These are phyloP conservation scores for Ramaria rubella DNA, from an alignment of 768 basidiomycete species.

Conservation along the genomic window DNA sequence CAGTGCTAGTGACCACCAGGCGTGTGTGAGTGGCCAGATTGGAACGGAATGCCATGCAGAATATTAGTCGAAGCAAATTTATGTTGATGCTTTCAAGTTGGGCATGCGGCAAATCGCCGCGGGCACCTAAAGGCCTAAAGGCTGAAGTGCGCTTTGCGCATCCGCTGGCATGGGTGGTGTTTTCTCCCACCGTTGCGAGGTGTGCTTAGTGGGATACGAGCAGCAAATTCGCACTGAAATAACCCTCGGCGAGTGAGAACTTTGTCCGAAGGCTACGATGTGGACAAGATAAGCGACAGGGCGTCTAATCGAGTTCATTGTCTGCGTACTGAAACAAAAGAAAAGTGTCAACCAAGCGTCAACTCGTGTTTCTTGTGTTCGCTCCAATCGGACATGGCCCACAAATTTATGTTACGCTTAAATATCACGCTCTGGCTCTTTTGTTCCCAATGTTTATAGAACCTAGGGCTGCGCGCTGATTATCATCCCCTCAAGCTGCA, in stretches of 20 bases:
- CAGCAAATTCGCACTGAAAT: too few relatives aligned
- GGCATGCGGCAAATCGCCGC: too few relatives aligned
- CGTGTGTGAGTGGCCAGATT: background rate
- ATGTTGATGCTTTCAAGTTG: too few relatives aligned
- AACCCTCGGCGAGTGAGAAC: too few relatives aligned
- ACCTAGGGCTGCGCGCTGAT: background rate
- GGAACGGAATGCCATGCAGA: background rate
- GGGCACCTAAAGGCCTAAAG: too few relatives aligned
- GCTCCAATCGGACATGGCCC: background rate
- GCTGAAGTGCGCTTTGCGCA: too few relatives aligned
- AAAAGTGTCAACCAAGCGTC: background rate
- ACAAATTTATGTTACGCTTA: background rate
- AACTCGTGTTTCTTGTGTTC: background rate
- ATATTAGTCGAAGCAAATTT: too few relatives aligned
- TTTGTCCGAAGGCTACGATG: too few relatives aligned
- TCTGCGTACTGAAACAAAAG: background rate
- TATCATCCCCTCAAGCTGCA: background rate
- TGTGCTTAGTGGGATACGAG: too few relatives aligned
- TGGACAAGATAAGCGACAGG: too few relatives aligned
- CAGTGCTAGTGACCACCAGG: background rate
- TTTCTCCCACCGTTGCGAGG: too few relatives aligned
- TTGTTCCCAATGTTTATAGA: constrained; percentile 1
- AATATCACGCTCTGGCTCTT: background rate
- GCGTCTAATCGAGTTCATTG: background rate
- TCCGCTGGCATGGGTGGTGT: background rate